A percentile compares a stretch with the other conserved stretches of the same genome.
phyloP scores from a whole-genome alignment of 305 asterid genomes.

The Ilex paraguariensis region DNA sequence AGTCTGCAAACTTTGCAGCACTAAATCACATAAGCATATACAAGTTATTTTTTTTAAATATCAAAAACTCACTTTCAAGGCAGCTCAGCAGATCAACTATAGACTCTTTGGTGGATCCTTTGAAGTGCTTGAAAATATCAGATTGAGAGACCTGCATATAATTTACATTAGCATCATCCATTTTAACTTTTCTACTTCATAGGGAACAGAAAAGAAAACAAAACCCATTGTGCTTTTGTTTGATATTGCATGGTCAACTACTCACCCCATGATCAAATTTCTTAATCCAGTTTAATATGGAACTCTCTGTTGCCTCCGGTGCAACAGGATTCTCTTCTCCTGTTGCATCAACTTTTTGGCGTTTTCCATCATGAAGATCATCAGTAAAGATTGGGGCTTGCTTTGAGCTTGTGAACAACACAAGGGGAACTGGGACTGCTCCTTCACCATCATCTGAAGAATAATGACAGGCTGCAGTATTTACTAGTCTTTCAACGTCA shows the following conservation, averaged over 20 bases:
- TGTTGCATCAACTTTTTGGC: slow-evolving; percentile 46
- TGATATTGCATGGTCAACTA: slow-evolving; percentile 8
- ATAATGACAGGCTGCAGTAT: slow-evolving; percentile 6
- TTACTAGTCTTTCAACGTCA: slow-evolving; percentile 14
- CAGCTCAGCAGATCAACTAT: slow-evolving; percentile 39
- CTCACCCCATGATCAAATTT: slow-evolving; percentile 68
- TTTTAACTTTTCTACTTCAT: background rate
- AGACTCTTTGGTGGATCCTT: slow-evolving; percentile 50
- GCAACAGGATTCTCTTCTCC: background rate
- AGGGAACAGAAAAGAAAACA: background rate
- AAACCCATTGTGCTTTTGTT: background rate
- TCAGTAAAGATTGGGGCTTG: slow-evolving; percentile 16
- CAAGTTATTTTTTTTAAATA: slow-evolving; percentile 55
- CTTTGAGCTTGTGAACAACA: slow-evolving; percentile 16
- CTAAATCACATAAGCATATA: slow-evolving; percentile 45
- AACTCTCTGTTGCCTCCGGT: slow-evolving; percentile 46
- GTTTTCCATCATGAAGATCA: slow-evolving; percentile 36
- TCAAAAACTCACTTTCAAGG: slow-evolving; percentile 71
- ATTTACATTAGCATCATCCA: background rate
- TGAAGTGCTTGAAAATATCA: slow-evolving; percentile 61
- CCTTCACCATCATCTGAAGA: slow-evolving; percentile 16
- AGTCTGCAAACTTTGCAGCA: too few species aligned
- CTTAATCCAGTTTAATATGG: slow-evolving; percentile 51
- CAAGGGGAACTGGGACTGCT: slow-evolving; percentile 14
- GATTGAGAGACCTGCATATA: slow-evolving; percentile 53